A percentile compares a stretch with the other conserved stretches of the same genome.
Conservation (phyloP, 208 protist species). For the Entamoeba moshkovskii region DNA sequence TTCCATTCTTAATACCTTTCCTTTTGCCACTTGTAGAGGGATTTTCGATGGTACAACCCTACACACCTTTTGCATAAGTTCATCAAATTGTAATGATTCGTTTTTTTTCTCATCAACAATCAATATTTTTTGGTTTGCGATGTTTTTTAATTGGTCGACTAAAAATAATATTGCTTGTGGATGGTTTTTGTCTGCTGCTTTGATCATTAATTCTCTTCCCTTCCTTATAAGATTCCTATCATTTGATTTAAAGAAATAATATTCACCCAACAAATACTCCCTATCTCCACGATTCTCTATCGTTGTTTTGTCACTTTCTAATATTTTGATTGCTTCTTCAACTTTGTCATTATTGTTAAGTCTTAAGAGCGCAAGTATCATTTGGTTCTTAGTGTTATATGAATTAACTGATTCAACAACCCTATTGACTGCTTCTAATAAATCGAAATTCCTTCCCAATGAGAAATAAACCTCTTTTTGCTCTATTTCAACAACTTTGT, state of each 20-base stretch:
- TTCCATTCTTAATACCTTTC: neutral
- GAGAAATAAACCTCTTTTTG: neutral
- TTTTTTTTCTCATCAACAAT: neutral
- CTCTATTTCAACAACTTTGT: neutral
- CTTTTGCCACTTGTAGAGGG: neutral
- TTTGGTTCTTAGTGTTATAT: neutral
- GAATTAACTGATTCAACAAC: neutral
- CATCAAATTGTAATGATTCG: neutral
- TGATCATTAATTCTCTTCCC: neutral
- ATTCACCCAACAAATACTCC: neutral
- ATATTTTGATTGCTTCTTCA: neutral
- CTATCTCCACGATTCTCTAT: neutral
- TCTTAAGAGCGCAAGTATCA: neutral
- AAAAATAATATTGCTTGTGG: neutral
- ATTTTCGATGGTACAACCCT: neutral
- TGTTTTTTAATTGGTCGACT: neutral
- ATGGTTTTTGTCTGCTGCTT: neutral
- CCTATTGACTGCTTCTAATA: neutral
- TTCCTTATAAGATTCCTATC: neutral
- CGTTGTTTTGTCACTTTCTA: neutral
- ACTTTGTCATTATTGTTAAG: neutral
- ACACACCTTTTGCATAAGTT: neutral
- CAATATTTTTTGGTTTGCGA: neutral
- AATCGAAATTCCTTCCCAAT: neutral
- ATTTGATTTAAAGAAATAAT: neutral